Conservation (phyloP, 352 stramenopile species). For the Phytophthora rubi region DNA sequence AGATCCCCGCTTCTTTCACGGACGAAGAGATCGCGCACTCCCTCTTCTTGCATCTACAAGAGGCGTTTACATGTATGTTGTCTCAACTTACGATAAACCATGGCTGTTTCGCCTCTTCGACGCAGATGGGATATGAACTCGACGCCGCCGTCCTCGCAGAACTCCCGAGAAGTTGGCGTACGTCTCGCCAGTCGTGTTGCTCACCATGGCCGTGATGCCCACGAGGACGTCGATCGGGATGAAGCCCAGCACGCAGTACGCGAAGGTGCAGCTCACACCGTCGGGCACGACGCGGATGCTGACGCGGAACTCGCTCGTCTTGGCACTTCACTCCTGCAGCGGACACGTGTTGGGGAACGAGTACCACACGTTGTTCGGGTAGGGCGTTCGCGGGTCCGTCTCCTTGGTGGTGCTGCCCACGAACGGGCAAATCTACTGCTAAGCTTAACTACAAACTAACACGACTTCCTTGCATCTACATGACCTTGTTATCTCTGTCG, state of each 20-base stretch:
- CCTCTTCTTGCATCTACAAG: slow-evolving; percentile 52
- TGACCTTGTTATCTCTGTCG: slow-evolving; percentile 14
- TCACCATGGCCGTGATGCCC: slow-evolving; percentile 71
- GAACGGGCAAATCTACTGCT: no score
- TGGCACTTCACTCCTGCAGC: slow-evolving; percentile 54
- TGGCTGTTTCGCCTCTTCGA: background rate
- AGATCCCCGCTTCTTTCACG: slow-evolving; percentile 45
- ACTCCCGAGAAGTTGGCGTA: slow-evolving; percentile 70
- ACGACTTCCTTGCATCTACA: background rate
- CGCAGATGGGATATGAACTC: slow-evolving; percentile 73
- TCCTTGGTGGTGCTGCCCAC: no score
- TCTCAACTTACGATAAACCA: background rate
- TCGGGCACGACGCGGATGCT: slow-evolving; percentile 59
- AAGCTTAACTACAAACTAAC: slow-evolving; percentile 7
- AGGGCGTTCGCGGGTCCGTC: no score
- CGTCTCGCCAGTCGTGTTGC: slow-evolving; percentile 52
- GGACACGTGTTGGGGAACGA: slow-evolving; percentile 82
- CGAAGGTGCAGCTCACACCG: slow-evolving; percentile 60
- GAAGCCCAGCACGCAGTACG: slow-evolving; percentile 71
- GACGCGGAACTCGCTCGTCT: slow-evolving; percentile 53
- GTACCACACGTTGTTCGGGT: slow-evolving; percentile 48
- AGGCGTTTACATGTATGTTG: slow-evolving; percentile 7
- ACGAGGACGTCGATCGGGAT: slow-evolving; percentile 79
- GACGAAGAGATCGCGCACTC: slow-evolving; percentile 52
- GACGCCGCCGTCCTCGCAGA: slow-evolving; percentile 63